Conservation (phyloP, 2,329 filamentous ascomycete genomes). For the Ophiostoma sp. region DNA sequence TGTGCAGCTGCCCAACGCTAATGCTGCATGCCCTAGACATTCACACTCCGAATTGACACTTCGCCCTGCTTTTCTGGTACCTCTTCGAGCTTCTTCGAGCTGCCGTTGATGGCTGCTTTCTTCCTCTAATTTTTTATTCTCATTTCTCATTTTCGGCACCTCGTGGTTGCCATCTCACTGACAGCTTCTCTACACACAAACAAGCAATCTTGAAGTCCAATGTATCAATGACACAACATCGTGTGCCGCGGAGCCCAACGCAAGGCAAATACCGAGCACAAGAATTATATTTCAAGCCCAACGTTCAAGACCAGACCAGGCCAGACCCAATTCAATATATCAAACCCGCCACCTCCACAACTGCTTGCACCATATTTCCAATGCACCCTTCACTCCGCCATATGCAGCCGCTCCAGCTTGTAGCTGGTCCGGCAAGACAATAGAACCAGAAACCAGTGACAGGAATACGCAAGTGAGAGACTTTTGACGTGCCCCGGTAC, state of each 20-base stretch:
- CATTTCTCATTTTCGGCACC: not conserved
- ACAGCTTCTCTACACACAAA: not conserved
- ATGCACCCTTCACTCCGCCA: not conserved
- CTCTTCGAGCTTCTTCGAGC: not conserved
- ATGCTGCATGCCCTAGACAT: conserved; percentile 1
- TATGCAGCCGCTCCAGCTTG: not conserved
- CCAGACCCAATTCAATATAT: not conserved
- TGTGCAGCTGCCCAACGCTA: conserved; percentile 26
- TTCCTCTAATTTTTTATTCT: no score
- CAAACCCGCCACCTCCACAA: not conserved
- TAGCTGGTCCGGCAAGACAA: not conserved
- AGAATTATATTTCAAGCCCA: not conserved
- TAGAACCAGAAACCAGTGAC: not conserved
- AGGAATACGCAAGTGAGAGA: conserved; percentile 3
- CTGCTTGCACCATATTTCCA: not conserved
- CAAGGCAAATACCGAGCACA: not conserved
- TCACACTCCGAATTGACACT: not conserved
- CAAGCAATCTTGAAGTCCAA: not conserved
- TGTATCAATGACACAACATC: not conserved
- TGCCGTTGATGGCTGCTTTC: not conserved
- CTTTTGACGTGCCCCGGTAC: not conserved
- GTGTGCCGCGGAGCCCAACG: not conserved
- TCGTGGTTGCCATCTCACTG: not conserved
- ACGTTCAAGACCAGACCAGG: not conserved
- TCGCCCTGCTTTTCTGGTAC: not conserved